Percentiles rank a stretch among this genome's conserved stretches.
These are phyloP conservation scores for Asterophora parasitica DNA, from an alignment of 768 basidiomycete genomes.

Conservation along the genomic window DNA sequence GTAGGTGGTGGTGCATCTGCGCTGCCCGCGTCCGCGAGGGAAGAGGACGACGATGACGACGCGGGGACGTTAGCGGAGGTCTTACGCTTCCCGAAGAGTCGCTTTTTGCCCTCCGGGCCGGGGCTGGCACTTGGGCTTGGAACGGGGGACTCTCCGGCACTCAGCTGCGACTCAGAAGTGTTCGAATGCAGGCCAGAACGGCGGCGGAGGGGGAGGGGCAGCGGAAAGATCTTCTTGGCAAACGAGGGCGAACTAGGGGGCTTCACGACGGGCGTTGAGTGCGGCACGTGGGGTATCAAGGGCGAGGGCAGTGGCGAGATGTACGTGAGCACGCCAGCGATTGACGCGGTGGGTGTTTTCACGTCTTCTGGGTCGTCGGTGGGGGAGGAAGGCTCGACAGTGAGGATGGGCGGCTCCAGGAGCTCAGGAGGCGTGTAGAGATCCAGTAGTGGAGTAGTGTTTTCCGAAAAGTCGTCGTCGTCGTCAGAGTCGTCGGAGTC, in stretches of 20 bases:
- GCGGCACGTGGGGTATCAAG: background rate
- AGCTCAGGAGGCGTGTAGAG: background rate
- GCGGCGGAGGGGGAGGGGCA: slow-evolving; percentile 1
- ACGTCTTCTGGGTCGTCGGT: background rate
- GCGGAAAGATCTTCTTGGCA: slow-evolving; percentile 2
- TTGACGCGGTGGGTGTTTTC: background rate
- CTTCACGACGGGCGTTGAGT: background rate
- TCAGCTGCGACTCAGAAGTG: too few relatives aligned
- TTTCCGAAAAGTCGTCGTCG: too few relatives aligned
- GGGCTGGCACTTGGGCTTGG: slow-evolving; percentile 4
- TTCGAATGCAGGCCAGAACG: too few relatives aligned
- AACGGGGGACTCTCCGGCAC: background rate
- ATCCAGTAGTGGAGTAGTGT: background rate
- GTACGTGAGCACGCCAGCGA: slow-evolving; percentile 8
- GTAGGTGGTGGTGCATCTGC: too few relatives aligned
- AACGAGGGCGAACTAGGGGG: slow-evolving; percentile 3
- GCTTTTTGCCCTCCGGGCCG: background rate
- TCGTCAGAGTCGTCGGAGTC: slow-evolving; percentile 17
- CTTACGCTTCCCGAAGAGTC: background rate
- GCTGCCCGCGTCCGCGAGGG: background rate
- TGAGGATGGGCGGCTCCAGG: background rate
- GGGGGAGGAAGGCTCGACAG: slow-evolving; percentile 10
- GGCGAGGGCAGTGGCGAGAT: background rate
- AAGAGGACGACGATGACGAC: background rate
- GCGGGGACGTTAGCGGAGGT: background rate